phyloP scores from a whole-genome alignment of 495 filamentous ascomycete species.

The Aspergillus incahuasiensis region DNA sequence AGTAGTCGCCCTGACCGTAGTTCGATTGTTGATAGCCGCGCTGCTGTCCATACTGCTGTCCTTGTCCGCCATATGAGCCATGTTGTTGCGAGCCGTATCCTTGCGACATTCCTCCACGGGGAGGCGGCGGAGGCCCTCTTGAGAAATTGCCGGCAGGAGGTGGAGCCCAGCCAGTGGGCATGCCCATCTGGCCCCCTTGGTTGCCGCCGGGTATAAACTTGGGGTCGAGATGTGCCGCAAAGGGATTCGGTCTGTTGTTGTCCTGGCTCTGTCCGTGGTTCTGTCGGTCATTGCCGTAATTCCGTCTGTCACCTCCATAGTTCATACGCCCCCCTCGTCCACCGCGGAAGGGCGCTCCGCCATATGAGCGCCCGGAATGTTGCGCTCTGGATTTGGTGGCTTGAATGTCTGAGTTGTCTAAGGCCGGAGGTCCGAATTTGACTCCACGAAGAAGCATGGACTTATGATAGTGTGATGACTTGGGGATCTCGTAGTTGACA shows the following conservation, averaged over 20 bases:
- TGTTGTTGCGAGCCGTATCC: constrained; percentile 17
- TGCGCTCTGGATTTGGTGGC: constrained; percentile 56
- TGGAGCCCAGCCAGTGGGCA: constrained; percentile 38
- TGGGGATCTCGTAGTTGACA: constrained; percentile 79
- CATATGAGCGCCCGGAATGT: constrained; percentile 56
- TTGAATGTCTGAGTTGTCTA: constrained; percentile 70
- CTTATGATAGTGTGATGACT: constrained; percentile 68
- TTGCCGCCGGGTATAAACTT: constrained; percentile 39
- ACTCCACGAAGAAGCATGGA: constrained; percentile 90
- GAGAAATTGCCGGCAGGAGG: constrained; percentile 34
- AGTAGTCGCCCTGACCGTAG: constrained; percentile 24
- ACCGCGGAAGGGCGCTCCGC: constrained; percentile 56
- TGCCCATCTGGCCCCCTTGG: constrained; percentile 22
- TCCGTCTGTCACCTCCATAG: constrained; percentile 33
- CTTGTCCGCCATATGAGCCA: constrained; percentile 1
- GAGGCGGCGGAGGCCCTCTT: constrained; percentile 39
- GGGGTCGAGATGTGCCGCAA: constrained; percentile 51
- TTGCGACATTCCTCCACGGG: constrained; percentile 33
- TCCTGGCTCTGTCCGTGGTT: constrained; percentile 44
- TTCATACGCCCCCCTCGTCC: constrained; percentile 51
- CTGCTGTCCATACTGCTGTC: constrained; percentile 20
- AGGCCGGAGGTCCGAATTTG: constrained; percentile 60
- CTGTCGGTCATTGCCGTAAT: constrained; percentile 21
- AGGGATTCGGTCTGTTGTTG: constrained; percentile 45
- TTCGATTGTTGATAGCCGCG: constrained; percentile 22